Base-by-base conservation (phyloP, 495 filamentous ascomycete species). In the Penicillium salamii region DNA sequence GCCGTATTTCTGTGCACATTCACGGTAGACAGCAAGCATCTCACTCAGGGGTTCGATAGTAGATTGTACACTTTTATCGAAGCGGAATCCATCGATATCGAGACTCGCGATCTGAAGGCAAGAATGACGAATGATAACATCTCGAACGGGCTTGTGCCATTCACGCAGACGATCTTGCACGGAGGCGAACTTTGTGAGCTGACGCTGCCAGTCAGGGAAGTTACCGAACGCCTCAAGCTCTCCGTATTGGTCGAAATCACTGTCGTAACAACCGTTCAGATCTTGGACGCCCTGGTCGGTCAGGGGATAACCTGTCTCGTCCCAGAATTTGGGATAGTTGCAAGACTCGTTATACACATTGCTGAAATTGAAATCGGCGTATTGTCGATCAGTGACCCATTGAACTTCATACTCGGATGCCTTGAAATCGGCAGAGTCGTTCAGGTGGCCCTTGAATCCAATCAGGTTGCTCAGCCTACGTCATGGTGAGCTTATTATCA, bases 61-160 rank as follows among this genome's bases (percentile, higher is more conserved):
- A 11, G 72, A 59, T 48, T 76, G 71, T 33, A 72, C 59, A 26
- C 70, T 70, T 49, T 78, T 78, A 44, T 78, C 75, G 39, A 78
- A 72, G 3, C 75, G 68, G 46, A 75, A 76, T 3, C 74, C 75
- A 47, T 78, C 74, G 20, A 78, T 67, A 40, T 78, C 75, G 29
- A 78, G 55, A 58, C 70, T 71, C 7, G 63, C 46, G 33, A 75
- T 72, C 23, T 63, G 58, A 26, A 74, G 58, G 39, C 71, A 75
- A 33, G 63, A 65, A 29, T 67, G 52, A 20, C 53, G 60, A 35
- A 62, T 57, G 33, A 71, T 59, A 23, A 66, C 59, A 32, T 59
- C 53, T 15, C 58, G 59, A 21, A 72, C 64, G 3, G 61, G 59
- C 31, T 63, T 59, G 17, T 64, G 62, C 69, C 69, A 72, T 57